These are phyloP conservation scores for Verticillium albo-atrum DNA, from an alignment of 2,329 filamentous ascomycete genomes.

Conservation along the genomic window DNA sequence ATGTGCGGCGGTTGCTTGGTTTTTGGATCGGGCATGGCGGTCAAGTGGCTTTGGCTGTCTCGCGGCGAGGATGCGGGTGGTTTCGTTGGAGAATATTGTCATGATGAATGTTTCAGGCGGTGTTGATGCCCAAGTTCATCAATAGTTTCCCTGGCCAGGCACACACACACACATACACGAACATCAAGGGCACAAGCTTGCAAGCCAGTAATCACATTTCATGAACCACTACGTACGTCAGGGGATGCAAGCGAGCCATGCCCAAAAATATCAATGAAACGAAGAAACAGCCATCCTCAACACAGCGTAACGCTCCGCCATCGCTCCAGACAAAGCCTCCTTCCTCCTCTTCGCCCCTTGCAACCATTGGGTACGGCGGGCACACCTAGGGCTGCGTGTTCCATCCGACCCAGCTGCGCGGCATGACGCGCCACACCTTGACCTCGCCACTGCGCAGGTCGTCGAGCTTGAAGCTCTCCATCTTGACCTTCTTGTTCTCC, in stretches of 20 bases:
- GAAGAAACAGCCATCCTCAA: neutral
- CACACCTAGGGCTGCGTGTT: slow-evolving; percentile 51
- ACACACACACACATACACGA: too few relatives aligned
- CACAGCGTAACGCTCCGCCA: neutral
- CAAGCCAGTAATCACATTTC: neutral
- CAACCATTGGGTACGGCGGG: neutral
- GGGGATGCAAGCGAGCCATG: neutral
- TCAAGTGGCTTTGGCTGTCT: too few relatives aligned
- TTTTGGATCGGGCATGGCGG: too few relatives aligned
- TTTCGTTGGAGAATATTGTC: too few relatives aligned
- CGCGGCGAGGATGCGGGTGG: too few relatives aligned
- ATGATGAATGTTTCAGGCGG: too few relatives aligned
- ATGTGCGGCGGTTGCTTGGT: too few relatives aligned
- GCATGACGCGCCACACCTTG: slow-evolving; percentile 95
- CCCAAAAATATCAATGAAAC: neutral
- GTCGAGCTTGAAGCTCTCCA: slow-evolving; percentile 90
- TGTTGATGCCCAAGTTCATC: too few relatives aligned
- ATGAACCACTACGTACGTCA: neutral
- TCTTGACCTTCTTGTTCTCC: slow-evolving; percentile 88
- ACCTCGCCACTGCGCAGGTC: slow-evolving; percentile 92
- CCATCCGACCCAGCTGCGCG: slow-evolving; percentile 90
- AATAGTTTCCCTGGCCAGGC: too few relatives aligned
- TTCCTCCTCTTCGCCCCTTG: neutral
- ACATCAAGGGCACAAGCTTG: neutral
- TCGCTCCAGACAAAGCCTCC: neutral